Base-by-base conservation (phyloP, 2,329 filamentous ascomycete genomes). In the Pyrenophora seminiperda region DNA sequence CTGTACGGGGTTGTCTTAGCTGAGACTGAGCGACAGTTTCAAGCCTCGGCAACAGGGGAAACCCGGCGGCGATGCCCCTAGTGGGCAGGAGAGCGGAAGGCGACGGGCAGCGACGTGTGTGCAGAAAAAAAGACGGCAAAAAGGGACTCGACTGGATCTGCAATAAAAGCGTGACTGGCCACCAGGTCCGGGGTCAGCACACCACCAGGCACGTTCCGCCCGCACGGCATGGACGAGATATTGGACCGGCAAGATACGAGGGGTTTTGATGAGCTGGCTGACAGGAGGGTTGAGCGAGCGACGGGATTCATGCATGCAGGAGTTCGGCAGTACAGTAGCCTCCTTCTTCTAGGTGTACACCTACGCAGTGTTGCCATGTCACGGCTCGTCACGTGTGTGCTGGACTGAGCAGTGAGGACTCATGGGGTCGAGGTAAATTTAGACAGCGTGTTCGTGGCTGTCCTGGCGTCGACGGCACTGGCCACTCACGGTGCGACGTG, bases 11-110 rank as follows among this genome's bases (percentile, higher is more conserved):
- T 51, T 48, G 48, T 44, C 50, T 29, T 50, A 56, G 61, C 53
- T 63, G 65, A 58, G 65, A 65, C 62, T 59, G 42, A 41, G 49
- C 49, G 51, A 54, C 42, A 45, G 64, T 69, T 67, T 68, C 65
- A 69, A 59, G 37, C 42, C 14, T 30, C 36, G 50, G 47, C 53
- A 48, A 45, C 58, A 65, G 52, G 61, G 58, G 47, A 59, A 56
- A 56, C 61, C 65, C 58, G 54, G 58, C 50, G 24, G 48, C 61
- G 57, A 62, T 58, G 63, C 63, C 56, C 48, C 40, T 45, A 36
- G 44, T 43, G 29, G 19, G 36, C 14, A 31, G 39, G 31, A 32
- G 32, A 20, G 29, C 45, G 15, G 41, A 50, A 41, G 41, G 15
- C 30, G 30, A 47, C 36, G 41, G 3, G 22, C 22, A 24, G 10